Conservation (phyloP, 2,329 filamentous ascomycete species). For the Diaporthe amygdali region DNA sequence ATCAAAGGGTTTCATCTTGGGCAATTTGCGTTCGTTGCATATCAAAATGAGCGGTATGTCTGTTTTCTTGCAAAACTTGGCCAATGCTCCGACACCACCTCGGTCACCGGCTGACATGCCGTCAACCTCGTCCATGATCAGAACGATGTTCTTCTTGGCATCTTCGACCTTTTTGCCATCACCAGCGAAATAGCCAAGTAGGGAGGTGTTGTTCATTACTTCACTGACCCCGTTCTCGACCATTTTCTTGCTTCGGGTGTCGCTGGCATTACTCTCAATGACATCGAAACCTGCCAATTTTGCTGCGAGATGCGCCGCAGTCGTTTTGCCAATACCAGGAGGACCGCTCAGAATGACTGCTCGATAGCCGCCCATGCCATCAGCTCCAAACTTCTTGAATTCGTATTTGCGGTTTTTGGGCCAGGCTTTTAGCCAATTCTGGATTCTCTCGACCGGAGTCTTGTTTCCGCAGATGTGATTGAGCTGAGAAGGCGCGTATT, state of each 20-base stretch:
- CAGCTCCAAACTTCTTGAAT: slow-evolving; percentile 82
- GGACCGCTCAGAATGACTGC: slow-evolving; percentile 96
- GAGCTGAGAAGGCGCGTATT: slow-evolving; percentile 87
- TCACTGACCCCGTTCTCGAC: slow-evolving; percentile 89
- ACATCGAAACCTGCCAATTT: slow-evolving; percentile 93
- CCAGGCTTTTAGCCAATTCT: slow-evolving; percentile 86
- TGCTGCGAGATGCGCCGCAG: slow-evolving; percentile 91
- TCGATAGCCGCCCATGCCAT: slow-evolving; percentile 82
- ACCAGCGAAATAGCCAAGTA: slow-evolving; percentile 87
- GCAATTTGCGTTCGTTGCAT: slow-evolving; percentile 90
- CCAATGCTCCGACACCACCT: slow-evolving; percentile 91
- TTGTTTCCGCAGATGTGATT: slow-evolving; percentile 97
- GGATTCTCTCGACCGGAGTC: slow-evolving; percentile 83
- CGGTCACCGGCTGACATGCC: slow-evolving; percentile 98
- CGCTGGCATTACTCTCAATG: slow-evolving; percentile 94
- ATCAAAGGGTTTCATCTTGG: slow-evolving; percentile 99
- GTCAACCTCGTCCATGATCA: slow-evolving; percentile 99
- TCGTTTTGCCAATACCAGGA: slow-evolving; percentile 97
- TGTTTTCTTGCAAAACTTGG: slow-evolving; percentile 94
- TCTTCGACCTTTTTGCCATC: slow-evolving; percentile 81
- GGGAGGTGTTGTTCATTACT: slow-evolving; percentile 90
- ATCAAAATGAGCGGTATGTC: slow-evolving; percentile 95
- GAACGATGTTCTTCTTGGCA: slow-evolving; percentile 88
- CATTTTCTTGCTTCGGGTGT: slow-evolving; percentile 93
- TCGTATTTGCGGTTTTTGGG: slow-evolving; percentile 76